Percentiles rank a stretch among this genome's conserved stretches.
phyloP scores from a whole-genome alignment of 768 basidiomycete species.

The Macrolepiota albuminosa region DNA sequence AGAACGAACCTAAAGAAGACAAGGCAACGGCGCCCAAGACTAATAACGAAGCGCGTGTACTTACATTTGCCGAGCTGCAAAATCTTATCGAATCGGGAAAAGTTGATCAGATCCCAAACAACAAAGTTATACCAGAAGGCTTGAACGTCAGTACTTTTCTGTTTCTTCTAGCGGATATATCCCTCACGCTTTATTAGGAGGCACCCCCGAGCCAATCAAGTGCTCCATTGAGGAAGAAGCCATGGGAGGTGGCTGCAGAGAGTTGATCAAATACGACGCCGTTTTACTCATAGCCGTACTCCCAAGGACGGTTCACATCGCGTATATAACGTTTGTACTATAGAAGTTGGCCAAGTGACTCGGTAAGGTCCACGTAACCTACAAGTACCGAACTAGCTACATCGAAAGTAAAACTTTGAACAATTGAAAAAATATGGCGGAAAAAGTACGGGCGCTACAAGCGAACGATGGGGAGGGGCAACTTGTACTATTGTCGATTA shows the following conservation, averaged over 20 bases:
- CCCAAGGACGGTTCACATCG: background rate
- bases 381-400: background rate
- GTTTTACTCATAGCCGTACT: background rate
- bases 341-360: background rate
- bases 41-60: conserved; percentile 32
- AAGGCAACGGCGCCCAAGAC: background rate
- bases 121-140: conserved; percentile 62
- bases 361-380: background rate
- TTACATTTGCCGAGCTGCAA: conserved; percentile 67
- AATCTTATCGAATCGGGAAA: conserved; percentile 67
- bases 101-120: conserved; percentile 74
- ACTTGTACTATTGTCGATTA: conserved; percentile 3
- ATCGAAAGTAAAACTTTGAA: background rate
- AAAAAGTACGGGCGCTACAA: conserved; percentile 1
- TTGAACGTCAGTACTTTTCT: conserved; percentile 48
- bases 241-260: conserved; percentile 49
- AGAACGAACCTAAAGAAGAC: background rate
- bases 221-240: conserved; percentile 50
- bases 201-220: conserved; percentile 53
- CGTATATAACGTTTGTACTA: background rate
- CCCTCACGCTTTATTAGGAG: conserved; percentile 30
- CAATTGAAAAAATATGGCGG: background rate
- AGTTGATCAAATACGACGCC: background rate
- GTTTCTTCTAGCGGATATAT: background rate
- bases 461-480: background rate